Base-by-base conservation (phyloP, 345 rosid genomes). In the Citrus trifoliata region DNA sequence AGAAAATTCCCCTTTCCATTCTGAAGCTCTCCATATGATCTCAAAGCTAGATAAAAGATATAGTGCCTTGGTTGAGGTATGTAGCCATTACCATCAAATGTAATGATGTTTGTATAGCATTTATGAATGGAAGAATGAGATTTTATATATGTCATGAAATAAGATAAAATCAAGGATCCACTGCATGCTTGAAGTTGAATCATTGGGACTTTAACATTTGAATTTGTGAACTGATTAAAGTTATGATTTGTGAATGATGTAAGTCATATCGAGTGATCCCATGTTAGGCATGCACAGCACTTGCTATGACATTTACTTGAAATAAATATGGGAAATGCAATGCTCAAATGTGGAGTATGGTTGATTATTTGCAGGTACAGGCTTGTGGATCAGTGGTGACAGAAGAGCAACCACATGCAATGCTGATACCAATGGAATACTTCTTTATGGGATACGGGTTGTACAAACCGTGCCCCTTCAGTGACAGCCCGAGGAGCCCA, bases 321-420 rank as follows among this genome's bases (percentile, higher is more conserved):
- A 10, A 37, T 8, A 37, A 59, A n/a, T 37, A 5, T 24, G 32
- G n/a, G 0, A 32, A 33, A 35, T 7, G 66, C n/a, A 60, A 18
- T 16, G 56, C 30, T 33, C 53, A 68, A 38, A 12, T 19, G 10
- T 60, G 56, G 35, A 13, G 65, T 67, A 33, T 32, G 35, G 22
- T 33, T 58, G 22, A 32, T 70, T 33, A 37, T 33, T 60, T 63
- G 77, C 91, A 96, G 99, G 99, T 97, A 71, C 98, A 92, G 84
- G 89, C 93, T 69, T 94, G 99, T 83, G 99, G 99, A 79, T 97
- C 99, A 61, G 89, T 94, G 97, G 98, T 97, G 86, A 93, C 99
- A 24, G 98, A 97, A 80, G 99, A 94, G 86, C 98, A 94, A 82
- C 97, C 99, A 30, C 97, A 93, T 60, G 98, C 99, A 65, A 97